Conservation (phyloP, 2,329 filamentous ascomycete species). For the Beauveria bassiana region DNA sequence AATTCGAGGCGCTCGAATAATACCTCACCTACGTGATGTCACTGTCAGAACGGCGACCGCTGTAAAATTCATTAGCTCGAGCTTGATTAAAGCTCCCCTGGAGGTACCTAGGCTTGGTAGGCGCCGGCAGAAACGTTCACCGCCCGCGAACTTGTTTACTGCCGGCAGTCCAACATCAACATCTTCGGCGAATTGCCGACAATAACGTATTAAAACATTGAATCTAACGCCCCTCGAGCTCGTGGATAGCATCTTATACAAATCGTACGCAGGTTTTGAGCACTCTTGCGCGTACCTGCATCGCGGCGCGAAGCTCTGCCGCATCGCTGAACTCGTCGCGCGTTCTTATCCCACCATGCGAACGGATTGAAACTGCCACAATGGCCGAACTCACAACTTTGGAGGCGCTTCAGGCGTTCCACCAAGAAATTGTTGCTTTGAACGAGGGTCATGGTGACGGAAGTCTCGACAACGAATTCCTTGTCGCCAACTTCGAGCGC, state of each 20-base stretch:
- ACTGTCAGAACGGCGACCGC: too few relatives aligned
- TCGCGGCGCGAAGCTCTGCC: not conserved
- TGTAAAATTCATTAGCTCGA: not conserved
- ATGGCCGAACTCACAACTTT: conserved; percentile 72
- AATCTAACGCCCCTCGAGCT: not conserved
- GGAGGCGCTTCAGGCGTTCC: conserved; percentile 73
- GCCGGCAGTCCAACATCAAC: conserved; percentile 3
- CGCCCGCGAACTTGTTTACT: conserved; percentile 23
- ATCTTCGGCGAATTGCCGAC: not conserved
- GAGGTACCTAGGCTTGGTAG: not conserved
- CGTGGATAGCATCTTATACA: not conserved
- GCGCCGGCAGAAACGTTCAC: conserved; percentile 27
- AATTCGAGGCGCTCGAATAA: too few relatives aligned
- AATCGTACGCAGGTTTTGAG: not conserved
- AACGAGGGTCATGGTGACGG: conserved; percentile 56
- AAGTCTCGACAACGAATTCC: conserved; percentile 61
- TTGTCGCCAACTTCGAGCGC: conserved; percentile 63
- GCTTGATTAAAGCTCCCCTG: not conserved
- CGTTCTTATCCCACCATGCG: conserved; percentile 29
- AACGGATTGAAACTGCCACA: conserved; percentile 35
- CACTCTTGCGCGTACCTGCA: not conserved
- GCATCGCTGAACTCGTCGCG: conserved; percentile 2
- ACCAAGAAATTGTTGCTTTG: conserved; percentile 74
- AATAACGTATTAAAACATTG: not conserved
- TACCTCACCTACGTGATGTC: too few relatives aligned